A percentile compares a stretch with the other conserved stretches of the same genome.
phyloP scores from a whole-genome alignment of 192 early-diverging fungal genomes.

The Coemansia sp. region DNA sequence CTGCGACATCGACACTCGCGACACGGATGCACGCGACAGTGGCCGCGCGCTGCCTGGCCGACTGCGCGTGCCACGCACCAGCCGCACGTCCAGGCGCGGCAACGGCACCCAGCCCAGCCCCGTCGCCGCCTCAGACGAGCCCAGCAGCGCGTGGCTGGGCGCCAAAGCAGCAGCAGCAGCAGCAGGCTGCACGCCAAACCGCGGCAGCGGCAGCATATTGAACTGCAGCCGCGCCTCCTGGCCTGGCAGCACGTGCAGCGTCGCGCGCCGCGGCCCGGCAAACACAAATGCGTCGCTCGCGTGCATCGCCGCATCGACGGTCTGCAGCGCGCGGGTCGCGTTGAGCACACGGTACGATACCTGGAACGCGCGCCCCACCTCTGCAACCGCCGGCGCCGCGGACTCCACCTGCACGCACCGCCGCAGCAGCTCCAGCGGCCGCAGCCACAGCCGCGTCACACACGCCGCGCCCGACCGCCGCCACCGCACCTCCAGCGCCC shows the following conservation, averaged over 20 bases:
- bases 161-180: too few relatives aligned
- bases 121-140: too few relatives aligned
- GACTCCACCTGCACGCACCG: slow-evolving; percentile 23
- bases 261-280: slow-evolving; percentile 28
- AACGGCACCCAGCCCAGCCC: slow-evolving; percentile 38
- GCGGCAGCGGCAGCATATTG: slow-evolving; percentile 28
- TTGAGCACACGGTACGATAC: slow-evolving; percentile 33
- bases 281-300: slow-evolving; percentile 44
- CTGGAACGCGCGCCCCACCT: slow-evolving; percentile 26
- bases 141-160: too few relatives aligned
- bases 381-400: slow-evolving; percentile 9
- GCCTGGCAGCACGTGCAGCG: slow-evolving; percentile 27
- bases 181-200: too few relatives aligned
- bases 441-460: slow-evolving; percentile 32
- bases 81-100: slow-evolving; percentile 35
- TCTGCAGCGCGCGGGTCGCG: slow-evolving; percentile 14
- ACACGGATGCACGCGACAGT: background rate
- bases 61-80: slow-evolving; percentile 2
- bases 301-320: slow-evolving; percentile 32
- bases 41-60: background rate
- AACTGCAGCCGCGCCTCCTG: slow-evolving; percentile 17
- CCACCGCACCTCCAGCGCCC: slow-evolving; percentile 32
- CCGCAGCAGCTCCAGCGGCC: slow-evolving; percentile 16
- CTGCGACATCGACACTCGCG: background rate
- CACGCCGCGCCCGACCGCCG: background rate